Conservation (phyloP, 306 rosid species). For the Psophocarpus tetragonolobus region DNA sequence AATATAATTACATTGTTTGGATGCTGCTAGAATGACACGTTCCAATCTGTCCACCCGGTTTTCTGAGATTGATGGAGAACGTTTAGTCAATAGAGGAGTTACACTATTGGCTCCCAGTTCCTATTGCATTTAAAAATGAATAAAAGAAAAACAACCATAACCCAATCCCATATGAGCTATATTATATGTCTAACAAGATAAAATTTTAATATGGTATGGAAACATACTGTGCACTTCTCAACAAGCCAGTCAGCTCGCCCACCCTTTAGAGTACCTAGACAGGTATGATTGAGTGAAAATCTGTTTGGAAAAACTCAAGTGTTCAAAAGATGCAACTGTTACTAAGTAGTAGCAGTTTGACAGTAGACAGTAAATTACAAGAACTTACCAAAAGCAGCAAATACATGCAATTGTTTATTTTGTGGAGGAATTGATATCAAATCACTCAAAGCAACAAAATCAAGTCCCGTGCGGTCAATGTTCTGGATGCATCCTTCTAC, state of each 20-base stretch:
- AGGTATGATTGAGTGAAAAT: constrained; percentile 25
- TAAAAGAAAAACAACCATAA: constrained; percentile 7
- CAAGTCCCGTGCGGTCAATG: constrained; percentile 59
- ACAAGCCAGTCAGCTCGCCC: constrained; percentile 97
- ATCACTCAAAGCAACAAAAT: constrained; percentile 75
- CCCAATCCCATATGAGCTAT: constrained; percentile 1
- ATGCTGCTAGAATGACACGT: constrained; percentile 85
- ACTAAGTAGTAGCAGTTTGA: background rate
- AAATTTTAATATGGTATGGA: constrained; percentile 16
- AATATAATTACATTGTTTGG: constrained; percentile 73
- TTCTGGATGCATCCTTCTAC: constrained; percentile 75
- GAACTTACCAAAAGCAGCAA: constrained; percentile 76
- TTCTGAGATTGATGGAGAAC: constrained; percentile 77
- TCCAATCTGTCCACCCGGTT: constrained; percentile 75
- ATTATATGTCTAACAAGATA: constrained; percentile 21
- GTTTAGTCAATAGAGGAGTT: constrained; percentile 87
- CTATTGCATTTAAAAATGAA: constrained; percentile 48
- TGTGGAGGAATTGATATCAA: constrained; percentile 61
- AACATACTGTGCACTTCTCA: constrained; percentile 90
- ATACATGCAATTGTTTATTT: constrained; percentile 70
- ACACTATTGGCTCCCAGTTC: constrained; percentile 92
- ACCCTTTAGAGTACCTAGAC: constrained; percentile 84
- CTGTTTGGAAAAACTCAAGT: background rate
- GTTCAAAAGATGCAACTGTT: constrained; percentile 20
- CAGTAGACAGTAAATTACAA: constrained; percentile 14